These are phyloP conservation scores for Triticum dicoccoides DNA, from an alignment of 176 grass and related monocot genomes.

Conservation along the genomic window DNA sequence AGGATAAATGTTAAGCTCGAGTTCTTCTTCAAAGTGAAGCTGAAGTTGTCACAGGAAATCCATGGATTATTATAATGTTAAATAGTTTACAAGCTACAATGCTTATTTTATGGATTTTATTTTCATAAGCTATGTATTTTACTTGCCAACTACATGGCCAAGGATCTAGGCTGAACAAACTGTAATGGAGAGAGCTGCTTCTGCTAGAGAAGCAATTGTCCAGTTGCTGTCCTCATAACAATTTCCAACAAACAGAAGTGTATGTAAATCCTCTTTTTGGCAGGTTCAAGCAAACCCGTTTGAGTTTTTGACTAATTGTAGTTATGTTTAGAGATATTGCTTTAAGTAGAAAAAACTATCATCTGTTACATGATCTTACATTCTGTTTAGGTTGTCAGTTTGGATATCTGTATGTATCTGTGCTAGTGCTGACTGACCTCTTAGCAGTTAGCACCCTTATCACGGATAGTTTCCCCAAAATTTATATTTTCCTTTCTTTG, in stretches of 20 bases:
- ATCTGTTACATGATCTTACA: neutral
- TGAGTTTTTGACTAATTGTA: neutral
- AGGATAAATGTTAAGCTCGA: too few relatives aligned
- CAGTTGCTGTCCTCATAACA: neutral
- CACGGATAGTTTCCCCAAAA: slow-evolving; percentile 3
- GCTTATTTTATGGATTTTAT: neutral
- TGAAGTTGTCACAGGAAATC: neutral
- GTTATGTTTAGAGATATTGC: too few relatives aligned
- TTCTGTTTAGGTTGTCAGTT: neutral
- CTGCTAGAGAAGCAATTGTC: neutral
- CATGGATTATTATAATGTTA: neutral
- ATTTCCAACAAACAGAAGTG: too few relatives aligned
- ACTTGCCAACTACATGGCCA: neutral
- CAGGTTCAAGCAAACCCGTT: neutral
- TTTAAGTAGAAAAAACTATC: neutral
- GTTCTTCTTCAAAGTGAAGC: too few relatives aligned
- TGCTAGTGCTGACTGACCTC: slow-evolving; percentile 10
- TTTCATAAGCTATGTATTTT: neutral
- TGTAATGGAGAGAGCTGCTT: neutral
- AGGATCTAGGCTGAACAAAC: neutral
- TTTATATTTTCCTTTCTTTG: slow-evolving; percentile 19
- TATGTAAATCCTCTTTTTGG: too few relatives aligned
- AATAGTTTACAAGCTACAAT: neutral
- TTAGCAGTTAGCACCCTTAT: slow-evolving; percentile 13
- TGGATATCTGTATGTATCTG: neutral